Base-by-base conservation (phyloP, 805 yeast species). In the Candida insectorum region DNA sequence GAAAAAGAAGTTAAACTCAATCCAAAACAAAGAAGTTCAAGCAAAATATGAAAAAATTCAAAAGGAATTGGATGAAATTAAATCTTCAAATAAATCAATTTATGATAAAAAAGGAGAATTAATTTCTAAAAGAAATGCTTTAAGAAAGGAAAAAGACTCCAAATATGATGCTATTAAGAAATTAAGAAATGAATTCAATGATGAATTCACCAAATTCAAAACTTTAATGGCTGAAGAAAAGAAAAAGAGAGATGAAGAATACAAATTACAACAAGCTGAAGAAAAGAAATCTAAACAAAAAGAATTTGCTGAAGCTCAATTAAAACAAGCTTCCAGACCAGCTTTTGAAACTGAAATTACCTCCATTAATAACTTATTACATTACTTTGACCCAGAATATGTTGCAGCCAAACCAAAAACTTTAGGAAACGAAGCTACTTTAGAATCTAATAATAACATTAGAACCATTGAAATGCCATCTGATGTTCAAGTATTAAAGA, bases 341-440 rank as follows among this genome's bases (percentile, higher is more conserved):
- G 97, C 97, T 17, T 89, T 83, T 64, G 77, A 81, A 39, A 65
- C 65, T 28, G 95, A 93, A 64, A 81, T 91, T 50, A 71, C 72
- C 45, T 69, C 81, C 43, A 84, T 93, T 51, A 85, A 88, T 60
- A 66, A 73, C 35, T 71, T 88, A 55, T 71, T 89, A 56, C 53
- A 65, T 23, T 76, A 76, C 61, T 85, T 93, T 48, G 95, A 88
- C 54, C 93, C 94, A 47, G 54, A 81, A 29, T 79, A 76, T 61
- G 85, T 78, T 52, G 77, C 75, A 57, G 78, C 83, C 32, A 64
- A 60, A 34, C 54, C 56, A 33, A 54, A 56, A 37, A 39, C 52
- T 20, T 57, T 53, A 26, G 56, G 53, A 18, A 51, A 54, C 41
- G 51, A 54, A 38, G 48, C 56, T 27, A 43, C 54, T 22, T 22